A percentile compares a stretch with the other conserved stretches of the same genome.
These are phyloP conservation scores for Trichocomaceae sp. DNA, from an alignment of 2,329 filamentous ascomycete species.

Conservation along the genomic window DNA sequence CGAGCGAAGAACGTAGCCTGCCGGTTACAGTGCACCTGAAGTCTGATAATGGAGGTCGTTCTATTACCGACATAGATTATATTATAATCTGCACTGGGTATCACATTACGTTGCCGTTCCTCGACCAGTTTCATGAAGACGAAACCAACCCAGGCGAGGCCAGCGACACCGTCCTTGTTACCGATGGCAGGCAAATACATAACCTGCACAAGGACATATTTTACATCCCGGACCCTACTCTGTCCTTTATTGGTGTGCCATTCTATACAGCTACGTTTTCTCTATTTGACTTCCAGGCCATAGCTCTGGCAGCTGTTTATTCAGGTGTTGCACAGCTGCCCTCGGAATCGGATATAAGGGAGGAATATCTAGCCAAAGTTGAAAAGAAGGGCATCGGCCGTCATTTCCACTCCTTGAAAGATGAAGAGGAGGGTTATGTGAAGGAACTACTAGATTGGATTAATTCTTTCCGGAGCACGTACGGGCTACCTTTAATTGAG, in stretches of 20 bases:
- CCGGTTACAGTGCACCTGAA: constrained; percentile 48
- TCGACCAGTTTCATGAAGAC: constrained; percentile 48
- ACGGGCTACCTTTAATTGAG: constrained; percentile 20
- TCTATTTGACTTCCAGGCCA: constrained; percentile 64
- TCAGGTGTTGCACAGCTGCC: constrained; percentile 48
- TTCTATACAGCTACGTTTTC: constrained; percentile 60
- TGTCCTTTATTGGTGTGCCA: constrained; percentile 61
- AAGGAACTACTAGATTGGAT: constrained; percentile 10
- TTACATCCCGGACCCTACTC: constrained; percentile 60
- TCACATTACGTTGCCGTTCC: constrained; percentile 60
- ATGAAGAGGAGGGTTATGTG: constrained; percentile 9
- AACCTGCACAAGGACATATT: constrained; percentile 67
- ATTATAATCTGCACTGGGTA: constrained; percentile 65
- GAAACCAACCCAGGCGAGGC: constrained; percentile 41
- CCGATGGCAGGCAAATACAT: constrained; percentile 56
- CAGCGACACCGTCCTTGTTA: constrained; percentile 52
- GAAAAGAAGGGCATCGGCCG: constrained; percentile 6
- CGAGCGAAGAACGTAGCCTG: constrained; percentile 27
- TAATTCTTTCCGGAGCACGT: constrained; percentile 22
- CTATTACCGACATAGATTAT: constrained; percentile 51
- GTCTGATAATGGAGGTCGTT: constrained; percentile 39
- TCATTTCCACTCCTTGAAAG: constrained; percentile 9
- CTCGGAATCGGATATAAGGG: constrained; percentile 20
- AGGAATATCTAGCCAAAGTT: constrained; percentile 14
- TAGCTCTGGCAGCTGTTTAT: constrained; percentile 53